Base-by-base conservation (phyloP, 768 basidiomycete genomes). In the Xanthoconium purpureum region DNA sequence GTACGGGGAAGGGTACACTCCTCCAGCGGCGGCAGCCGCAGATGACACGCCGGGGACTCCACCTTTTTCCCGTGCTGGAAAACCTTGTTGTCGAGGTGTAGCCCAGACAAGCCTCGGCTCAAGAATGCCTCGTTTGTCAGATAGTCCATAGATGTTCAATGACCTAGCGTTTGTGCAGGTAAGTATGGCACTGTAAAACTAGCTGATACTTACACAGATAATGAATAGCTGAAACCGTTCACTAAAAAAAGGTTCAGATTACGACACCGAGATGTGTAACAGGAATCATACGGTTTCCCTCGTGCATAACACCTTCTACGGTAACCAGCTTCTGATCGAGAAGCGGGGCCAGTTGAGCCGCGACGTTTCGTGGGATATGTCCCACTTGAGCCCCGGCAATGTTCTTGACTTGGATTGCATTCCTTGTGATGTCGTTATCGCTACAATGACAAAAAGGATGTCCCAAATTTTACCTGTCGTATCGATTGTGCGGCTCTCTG, bases 321-420 rank as follows among this genome's bases (percentile, higher is more conserved):
- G 79, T 87, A 43, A 94, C 76, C 3, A 78, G 54, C 11, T 70
- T 71, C 43, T 73, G 71, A 67, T 95, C 93, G 48, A 94, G 79
- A 24, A 94, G 74, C 1, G 88, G 84, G 6, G 92, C 80, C 17
- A 94, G 74, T 61, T 80, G 79, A 0, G 68, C 50, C 0, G 83
- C 89, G 13, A 87, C 77, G 20, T 71, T 73, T 35, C 80, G 78
- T 2, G 89, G 85, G 24, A 94, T 67, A 71, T 94, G 93, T 2
- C 93, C 93, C 3, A 95, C 91, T 79, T 93, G 88, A 13, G 73
- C 73, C 1, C 77, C 75, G 2, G 79, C 76, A 40, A 93, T 91
- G 65, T 95, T 95, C 66, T 81, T 77, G 29, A 94, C 91, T 74
- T 90, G 83, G 28, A 92, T 85, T 2, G 89, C 87, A 69, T 91